These are phyloP conservation scores for Pseudopediastrum boryanum DNA, from an alignment of 139 green algal species.

Conservation along the genomic window DNA sequence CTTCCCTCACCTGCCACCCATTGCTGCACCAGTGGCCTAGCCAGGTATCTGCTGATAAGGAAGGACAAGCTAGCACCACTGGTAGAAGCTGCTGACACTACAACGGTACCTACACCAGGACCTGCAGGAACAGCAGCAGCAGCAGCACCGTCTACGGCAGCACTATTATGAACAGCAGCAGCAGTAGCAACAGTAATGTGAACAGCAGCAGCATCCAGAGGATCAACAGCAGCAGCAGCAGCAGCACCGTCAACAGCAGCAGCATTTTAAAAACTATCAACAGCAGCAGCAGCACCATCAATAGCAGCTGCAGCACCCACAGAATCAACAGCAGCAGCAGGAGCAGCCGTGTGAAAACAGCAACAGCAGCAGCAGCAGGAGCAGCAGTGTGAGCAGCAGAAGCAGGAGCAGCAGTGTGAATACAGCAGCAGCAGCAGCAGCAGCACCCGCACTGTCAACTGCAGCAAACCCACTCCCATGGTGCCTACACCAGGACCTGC, in stretches of 20 bases:
- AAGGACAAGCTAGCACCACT: constrained; percentile 67
- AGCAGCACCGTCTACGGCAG: background rate
- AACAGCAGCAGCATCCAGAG: no score
- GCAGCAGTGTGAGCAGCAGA: no score
- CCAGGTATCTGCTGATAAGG: constrained; percentile 67
- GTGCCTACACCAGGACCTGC: no score
- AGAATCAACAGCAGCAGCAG: background rate
- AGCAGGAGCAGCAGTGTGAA: no score
- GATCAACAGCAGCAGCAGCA: no score
- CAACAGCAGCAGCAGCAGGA: no score
- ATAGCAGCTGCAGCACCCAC: constrained; percentile 51
- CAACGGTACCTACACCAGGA: constrained; percentile 58
- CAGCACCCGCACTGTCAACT: no score
- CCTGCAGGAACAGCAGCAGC: constrained; percentile 38
- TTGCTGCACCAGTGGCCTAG: constrained; percentile 54
- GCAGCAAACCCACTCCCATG: no score
- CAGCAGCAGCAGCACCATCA: constrained; percentile 48
- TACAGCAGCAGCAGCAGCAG: no score
- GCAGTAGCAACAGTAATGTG: no score
- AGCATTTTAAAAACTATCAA: background rate
- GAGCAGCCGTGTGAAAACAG: background rate
- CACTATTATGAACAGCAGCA: background rate
- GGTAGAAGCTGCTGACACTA: constrained; percentile 73
- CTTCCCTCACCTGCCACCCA: constrained; percentile 38
- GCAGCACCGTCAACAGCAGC: no score